A percentile compares a stretch with the other conserved stretches of the same genome.
Evolutionary conservation across 148 eudicot species (phyloP).

Genomic region (Arctostaphylos glauca): DNA sequence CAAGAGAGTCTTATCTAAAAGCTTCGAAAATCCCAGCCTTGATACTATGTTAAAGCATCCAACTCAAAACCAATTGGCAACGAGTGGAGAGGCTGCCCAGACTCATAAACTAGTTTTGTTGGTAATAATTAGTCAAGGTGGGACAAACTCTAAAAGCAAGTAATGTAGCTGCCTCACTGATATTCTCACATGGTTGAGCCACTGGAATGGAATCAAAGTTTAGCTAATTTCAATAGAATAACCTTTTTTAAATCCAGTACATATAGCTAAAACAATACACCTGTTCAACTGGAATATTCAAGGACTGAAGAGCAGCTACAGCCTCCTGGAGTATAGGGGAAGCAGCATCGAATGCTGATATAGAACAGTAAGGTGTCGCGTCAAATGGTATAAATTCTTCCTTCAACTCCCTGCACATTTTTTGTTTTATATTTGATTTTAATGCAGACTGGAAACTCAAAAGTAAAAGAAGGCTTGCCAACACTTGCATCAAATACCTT

Average conservation of each 20-base stretch:
- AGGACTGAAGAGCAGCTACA: constrained; percentile 52
- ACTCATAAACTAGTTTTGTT: too few species aligned
- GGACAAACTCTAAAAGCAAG: too few species aligned
- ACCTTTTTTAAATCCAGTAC: background rate
- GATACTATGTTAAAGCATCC: too few species aligned
- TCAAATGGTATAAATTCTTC: constrained; percentile 92
- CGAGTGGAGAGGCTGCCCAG: too few species aligned
- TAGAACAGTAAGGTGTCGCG: constrained; percentile 72
- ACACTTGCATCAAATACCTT: constrained; percentile 38
- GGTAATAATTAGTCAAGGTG: too few species aligned
- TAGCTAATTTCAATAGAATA: background rate
- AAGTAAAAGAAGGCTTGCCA: constrained; percentile 4
- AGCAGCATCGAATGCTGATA: constrained; percentile 78
- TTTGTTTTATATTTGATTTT: constrained; percentile 7
- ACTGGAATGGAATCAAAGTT: background rate
- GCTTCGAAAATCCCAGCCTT: too few species aligned
- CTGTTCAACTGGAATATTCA: constrained; percentile 82
- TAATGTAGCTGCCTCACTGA: background rate
- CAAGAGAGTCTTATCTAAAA: too few species aligned
- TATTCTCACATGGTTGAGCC: background rate
- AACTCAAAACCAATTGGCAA: too few species aligned
- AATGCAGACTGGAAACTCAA: constrained; percentile 9
- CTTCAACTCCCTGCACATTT: constrained; percentile 61
- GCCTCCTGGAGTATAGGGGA: constrained; percentile 70
- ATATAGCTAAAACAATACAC: constrained; percentile 28